Base-by-base conservation (phyloP, 225 moss, liverwort and hornwort genomes). In the Rhytidiadelphus loreus region DNA sequence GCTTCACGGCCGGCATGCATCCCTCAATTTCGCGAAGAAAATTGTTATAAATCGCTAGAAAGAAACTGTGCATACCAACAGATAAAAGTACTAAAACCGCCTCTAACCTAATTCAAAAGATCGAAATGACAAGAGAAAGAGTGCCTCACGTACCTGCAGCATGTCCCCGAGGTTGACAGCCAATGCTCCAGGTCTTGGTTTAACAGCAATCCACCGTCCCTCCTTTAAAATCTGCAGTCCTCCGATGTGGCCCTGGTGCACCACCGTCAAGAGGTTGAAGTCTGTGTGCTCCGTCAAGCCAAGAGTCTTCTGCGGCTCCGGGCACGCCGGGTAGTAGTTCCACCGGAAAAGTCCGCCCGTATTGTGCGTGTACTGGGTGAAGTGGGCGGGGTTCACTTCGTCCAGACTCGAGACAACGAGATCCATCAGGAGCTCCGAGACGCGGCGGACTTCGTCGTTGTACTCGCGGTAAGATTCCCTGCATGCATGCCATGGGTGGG, bases 251-350 rank as follows among this genome's bases (percentile, higher is more conserved):
- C 91, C 94, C 84, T 92, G 94, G 88, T 92, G 91, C 74, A 95
- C 9, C 68, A 95, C 89, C 75, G 95, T 95, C 85, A 95, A 69
- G 85, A 92, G 89, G 85, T 92, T 93, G 89, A 90, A 92, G 83
- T 95, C 95, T 52, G 92, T 94, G 85, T 95, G 95, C 52, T 89
- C 87, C 32, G 44, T 83, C 90, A 94, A 73, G 30, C 95, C 95
- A 12, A 95, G 88, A n/a, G 95, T 89, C 69, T 91, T 90, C 13
- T 32, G 77, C 22, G 95, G 95, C 90, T 92, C 92, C 46, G 94
- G 92, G 66, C 95, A 95, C 8, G 91, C 82, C 4, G 95, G 95
- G 83, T 95, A 95, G 77, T 86, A 90, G 66, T 95, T 95, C 93
- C 92, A 92, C 7, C 94, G 92, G 29, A 95, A 35, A 23, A 91